Percentiles rank a stretch among this genome's conserved stretches.
Evolutionary conservation across 176 grass and related monocot species (phyloP).

Genomic region (Cenchrus americanus): DNA sequence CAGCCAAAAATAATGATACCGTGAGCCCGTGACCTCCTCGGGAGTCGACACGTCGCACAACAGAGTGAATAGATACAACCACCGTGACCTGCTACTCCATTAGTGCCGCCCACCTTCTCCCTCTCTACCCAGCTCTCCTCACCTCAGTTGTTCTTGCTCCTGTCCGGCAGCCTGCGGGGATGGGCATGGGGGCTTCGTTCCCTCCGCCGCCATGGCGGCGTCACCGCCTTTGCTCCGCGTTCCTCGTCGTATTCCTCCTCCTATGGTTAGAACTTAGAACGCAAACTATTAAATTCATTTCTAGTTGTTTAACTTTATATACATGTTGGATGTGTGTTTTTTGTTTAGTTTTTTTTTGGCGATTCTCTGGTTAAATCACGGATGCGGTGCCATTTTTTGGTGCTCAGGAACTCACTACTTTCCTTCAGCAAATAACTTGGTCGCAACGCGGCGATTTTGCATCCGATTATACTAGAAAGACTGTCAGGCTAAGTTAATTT

Average conservation of each 20-base stretch:
- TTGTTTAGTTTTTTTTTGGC: background rate
- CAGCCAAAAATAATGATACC: background rate
- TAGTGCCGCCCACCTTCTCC: background rate
- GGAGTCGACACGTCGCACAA: background rate
- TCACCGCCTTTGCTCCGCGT: background rate
- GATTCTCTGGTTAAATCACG: background rate
- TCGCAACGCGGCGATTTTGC: too few relatives aligned
- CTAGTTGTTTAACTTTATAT: background rate
- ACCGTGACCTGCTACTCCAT: background rate
- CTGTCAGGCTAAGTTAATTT: background rate
- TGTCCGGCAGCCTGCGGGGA: background rate
- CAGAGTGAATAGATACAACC: background rate
- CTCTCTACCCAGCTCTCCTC: background rate
- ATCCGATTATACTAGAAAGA: background rate
- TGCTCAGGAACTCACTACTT: background rate
- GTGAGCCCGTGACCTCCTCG: background rate
- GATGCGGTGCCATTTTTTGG: background rate
- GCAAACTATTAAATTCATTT: background rate
- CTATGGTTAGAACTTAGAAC: slow-evolving; percentile 44
- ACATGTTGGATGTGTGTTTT: background rate
- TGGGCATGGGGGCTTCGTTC: slow-evolving; percentile 4
- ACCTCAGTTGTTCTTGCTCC: background rate
- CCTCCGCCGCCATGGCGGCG: slow-evolving; percentile 19
- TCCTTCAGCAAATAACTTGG: too few relatives aligned
- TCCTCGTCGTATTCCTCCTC: slow-evolving; percentile 14